Base-by-base conservation (phyloP, 495 filamentous ascomycete genomes). In the Podospora conica region DNA sequence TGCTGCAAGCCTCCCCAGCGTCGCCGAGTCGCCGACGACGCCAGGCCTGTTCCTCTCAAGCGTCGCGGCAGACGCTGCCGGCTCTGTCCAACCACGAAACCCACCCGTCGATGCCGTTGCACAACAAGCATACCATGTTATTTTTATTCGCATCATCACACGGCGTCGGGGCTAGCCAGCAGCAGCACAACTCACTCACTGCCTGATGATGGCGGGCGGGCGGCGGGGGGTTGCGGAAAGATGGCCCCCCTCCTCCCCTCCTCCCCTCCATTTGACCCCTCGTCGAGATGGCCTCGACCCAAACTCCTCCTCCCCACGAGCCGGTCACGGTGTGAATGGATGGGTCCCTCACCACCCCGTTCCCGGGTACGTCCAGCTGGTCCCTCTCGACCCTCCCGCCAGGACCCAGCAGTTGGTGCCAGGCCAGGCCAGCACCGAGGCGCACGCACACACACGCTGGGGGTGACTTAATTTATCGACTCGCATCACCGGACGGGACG, bases 391-490 rank as follows among this genome's bases (percentile, higher is more conserved):
- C 40, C 33, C 40, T 48, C 40, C 40, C 40, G 40, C 7, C 40
- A 31, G 29, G 29, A 31, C 29, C 29, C 29, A 31, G 29, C n/a
- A n/a, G n/a, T n/a, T n/a, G n/a, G n/a, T n/a, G n/a, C n/a, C n/a
- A n/a, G n/a, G n/a, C n/a, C n/a, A n/a, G n/a, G n/a, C n/a, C n/a
- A n/a, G n/a, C n/a, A n/a, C n/a, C n/a, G n/a, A n/a, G n/a, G n/a
- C n/a, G n/a, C n/a, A n/a, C n/a, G n/a, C n/a, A n/a, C 40, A 48
- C 40, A n/a, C 40, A 48, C 18, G 40, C 40, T 48, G 40, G 25
- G 61, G 59, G 61, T 28, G 48, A 55, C 33, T 63, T 63, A 55
- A 63, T 63, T 63, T 55, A 54, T 63, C 61, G 48, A 24, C 29
- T 24, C 24, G 24, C 61, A 63, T 61, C 33, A 40, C n/a, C 40